phyloP scores from a whole-genome alignment of 2,329 filamentous ascomycete species.

The Septoria linicola region DNA sequence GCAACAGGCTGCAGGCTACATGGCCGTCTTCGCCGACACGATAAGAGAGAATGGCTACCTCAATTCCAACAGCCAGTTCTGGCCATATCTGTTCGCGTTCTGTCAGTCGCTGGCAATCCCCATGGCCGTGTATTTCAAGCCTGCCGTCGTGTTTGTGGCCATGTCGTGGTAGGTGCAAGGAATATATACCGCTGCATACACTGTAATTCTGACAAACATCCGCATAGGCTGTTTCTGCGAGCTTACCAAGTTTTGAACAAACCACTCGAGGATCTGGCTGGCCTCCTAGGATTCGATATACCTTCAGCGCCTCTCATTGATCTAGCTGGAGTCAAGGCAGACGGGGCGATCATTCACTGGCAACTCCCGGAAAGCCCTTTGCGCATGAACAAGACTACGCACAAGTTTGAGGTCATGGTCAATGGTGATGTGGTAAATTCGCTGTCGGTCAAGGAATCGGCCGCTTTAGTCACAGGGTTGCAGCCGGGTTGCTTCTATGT shows the following conservation, averaged over 20 bases:
- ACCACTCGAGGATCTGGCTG: slow-evolving; percentile 59
- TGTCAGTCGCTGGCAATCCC: slow-evolving; percentile 14
- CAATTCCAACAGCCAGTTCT: slow-evolving; percentile 1
- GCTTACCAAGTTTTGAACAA: slow-evolving; percentile 87
- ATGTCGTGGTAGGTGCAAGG: slow-evolving; percentile 24
- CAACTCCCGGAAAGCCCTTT: slow-evolving; percentile 50
- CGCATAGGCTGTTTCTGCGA: slow-evolving; percentile 64
- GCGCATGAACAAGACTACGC: slow-evolving; percentile 59
- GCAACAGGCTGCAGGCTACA: slow-evolving; percentile 9
- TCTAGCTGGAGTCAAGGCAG: slow-evolving; percentile 81
- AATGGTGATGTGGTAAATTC: slow-evolving; percentile 83
- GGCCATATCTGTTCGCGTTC: neutral
- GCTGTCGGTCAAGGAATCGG: slow-evolving; percentile 74
- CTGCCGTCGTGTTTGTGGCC: slow-evolving; percentile 25
- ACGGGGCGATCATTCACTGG: slow-evolving; percentile 90
- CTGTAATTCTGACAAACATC: neutral
- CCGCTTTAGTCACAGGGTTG: slow-evolving; percentile 87
- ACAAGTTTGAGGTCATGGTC: slow-evolving; percentile 88
- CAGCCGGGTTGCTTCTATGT: slow-evolving; percentile 89
- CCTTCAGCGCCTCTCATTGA: slow-evolving; percentile 86
- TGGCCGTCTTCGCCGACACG: slow-evolving; percentile 9
- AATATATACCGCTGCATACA: neutral
- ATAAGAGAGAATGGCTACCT: slow-evolving; percentile 1
- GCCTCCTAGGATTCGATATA: slow-evolving; percentile 78
- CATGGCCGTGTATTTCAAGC: slow-evolving; percentile 28